These are phyloP conservation scores for Tylopilus rubrobrunneus DNA, from an alignment of 768 basidiomycete genomes.

Conservation along the genomic window DNA sequence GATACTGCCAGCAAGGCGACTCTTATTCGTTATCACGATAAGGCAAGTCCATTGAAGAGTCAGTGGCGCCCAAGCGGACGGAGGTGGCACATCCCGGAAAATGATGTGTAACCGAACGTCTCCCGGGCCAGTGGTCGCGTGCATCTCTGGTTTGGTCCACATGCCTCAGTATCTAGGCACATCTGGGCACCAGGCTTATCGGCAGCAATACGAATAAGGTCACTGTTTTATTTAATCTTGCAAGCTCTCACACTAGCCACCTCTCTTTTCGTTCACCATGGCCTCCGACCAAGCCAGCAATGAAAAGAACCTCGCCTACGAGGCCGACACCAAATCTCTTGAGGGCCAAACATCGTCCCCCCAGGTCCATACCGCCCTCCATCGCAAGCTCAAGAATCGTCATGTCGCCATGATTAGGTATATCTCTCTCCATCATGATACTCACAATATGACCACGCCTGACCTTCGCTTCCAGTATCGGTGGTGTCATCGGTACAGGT, in stretches of 20 bases:
- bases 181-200: neutral
- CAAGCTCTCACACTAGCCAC: neutral
- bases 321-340: constrained; percentile 3
- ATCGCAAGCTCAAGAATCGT: constrained; percentile 31
- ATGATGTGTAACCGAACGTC: neutral
- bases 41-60: neutral
- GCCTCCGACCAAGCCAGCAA: neutral
- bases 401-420: constrained; percentile 37
- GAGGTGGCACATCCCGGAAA: neutral
- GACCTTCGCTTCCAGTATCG: constrained; percentile 18
- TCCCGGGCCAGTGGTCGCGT: neutral
- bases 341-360: constrained; percentile 6
- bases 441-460: no score
- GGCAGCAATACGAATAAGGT: neutral
- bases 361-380: constrained; percentile 9
- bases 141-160: neutral
- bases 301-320: neutral
- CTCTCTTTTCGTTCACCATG: neutral
- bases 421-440: neutral
- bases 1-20: no score
- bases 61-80: neutral
- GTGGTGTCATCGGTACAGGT: constrained; percentile 42
- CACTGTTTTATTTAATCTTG: neutral
- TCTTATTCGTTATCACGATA: no score
- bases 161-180: neutral